A percentile compares a stretch with the other conserved stretches of the same genome.
Conservation (phyloP, 2,329 filamentous ascomycete genomes). For the Dichotomopilus funicola region DNA sequence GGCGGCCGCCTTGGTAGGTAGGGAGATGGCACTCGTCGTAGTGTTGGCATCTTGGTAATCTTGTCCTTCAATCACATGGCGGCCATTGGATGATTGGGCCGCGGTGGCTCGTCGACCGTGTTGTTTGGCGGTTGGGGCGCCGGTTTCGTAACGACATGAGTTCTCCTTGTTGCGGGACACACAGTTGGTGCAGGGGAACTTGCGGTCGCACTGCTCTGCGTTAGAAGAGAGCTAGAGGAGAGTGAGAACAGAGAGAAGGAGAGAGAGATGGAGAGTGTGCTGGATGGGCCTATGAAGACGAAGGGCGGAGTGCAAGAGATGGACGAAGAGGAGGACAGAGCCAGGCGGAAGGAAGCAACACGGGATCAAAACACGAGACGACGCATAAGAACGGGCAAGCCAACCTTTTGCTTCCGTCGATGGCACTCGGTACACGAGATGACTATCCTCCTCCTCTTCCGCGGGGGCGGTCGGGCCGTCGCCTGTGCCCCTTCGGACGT, state of each 20-base stretch:
- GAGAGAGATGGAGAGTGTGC: too few relatives aligned
- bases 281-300: too few relatives aligned
- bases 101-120: conserved; percentile 12
- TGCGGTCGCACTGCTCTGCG: conserved; percentile 48
- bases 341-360: too few relatives aligned
- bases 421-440: conserved; percentile 61
- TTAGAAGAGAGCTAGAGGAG: neutral
- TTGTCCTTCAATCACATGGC: neutral
- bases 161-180: conserved; percentile 49
- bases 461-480: conserved; percentile 34
- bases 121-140: conserved; percentile 38
- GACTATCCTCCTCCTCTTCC: conserved; percentile 53
- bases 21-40: neutral
- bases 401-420: conserved; percentile 55
- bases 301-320: too few relatives aligned
- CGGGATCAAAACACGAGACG: too few relatives aligned
- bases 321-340: too few relatives aligned
- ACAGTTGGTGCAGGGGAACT: conserved; percentile 55
- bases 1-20: conserved; percentile 2
- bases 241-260: neutral
- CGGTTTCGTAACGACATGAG: conserved; percentile 52
- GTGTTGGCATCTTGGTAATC: neutral
- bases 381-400: too few relatives aligned
- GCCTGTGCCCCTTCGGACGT: neutral
- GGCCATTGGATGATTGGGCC: neutral